Percentiles rank a stretch among this genome's conserved stretches.
Evolutionary conservation across 129 eudicot species (phyloP).

Genomic region (Pittosporum tobira): DNA sequence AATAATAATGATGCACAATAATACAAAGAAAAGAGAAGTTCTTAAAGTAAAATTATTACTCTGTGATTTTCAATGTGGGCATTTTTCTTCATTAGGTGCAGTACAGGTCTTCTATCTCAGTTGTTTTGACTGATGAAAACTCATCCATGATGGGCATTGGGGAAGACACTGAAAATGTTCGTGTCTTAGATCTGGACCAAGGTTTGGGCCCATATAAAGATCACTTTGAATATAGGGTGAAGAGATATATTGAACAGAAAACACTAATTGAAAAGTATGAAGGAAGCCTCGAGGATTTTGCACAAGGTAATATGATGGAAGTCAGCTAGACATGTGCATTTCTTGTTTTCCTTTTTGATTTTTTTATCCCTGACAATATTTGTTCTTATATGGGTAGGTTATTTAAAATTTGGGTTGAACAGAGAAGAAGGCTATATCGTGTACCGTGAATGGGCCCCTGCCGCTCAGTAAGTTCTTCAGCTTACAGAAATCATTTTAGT

Average conservation of each 20-base stretch:
- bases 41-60: neutral
- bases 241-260: conserved; percentile 64
- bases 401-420: conserved; percentile 73
- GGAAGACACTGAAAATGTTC: conserved; percentile 29
- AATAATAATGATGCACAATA: neutral
- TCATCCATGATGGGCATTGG: conserved; percentile 28
- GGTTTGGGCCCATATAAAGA: conserved; percentile 57
- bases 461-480: conserved; percentile 79
- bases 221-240: conserved; percentile 60
- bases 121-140: conserved; percentile 47
- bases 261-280: conserved; percentile 63
- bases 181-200: conserved; percentile 56
- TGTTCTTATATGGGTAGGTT: conserved; percentile 48
- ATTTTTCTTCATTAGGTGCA: conserved; percentile 28
- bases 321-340: neutral
- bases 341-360: neutral
- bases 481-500: conserved; percentile 12
- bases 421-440: conserved; percentile 62
- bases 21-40: neutral
- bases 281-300: conserved; percentile 80
- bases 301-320: conserved; percentile 55
- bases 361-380: conserved; percentile 1
- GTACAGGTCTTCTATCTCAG: conserved; percentile 29
- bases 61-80: neutral
- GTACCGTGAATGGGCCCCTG: conserved; percentile 98